These are phyloP conservation scores for Viridothelium virens DNA, from an alignment of 495 filamentous ascomycete species.

Conservation along the genomic window DNA sequence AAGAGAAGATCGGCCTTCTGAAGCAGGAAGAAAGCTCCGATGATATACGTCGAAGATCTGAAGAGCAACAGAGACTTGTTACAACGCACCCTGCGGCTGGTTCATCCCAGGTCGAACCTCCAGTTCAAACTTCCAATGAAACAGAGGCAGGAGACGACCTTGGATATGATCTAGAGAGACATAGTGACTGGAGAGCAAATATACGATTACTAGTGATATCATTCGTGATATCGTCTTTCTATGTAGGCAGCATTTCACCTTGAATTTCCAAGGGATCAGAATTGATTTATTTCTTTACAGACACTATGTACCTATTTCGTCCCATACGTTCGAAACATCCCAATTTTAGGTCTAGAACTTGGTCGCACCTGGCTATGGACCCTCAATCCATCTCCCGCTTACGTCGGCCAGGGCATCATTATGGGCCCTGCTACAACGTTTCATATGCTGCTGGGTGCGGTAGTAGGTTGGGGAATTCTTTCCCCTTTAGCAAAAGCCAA, in stretches of 20 bases:
- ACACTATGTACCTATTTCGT: slow-evolving; percentile 91
- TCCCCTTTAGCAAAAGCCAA: slow-evolving; percentile 77
- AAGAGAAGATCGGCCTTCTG: slow-evolving; percentile 29
- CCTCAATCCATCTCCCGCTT: slow-evolving; percentile 89
- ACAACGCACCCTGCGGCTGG: neutral
- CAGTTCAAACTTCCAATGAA: slow-evolving; percentile 10
- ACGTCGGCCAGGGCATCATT: slow-evolving; percentile 81
- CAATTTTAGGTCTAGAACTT: slow-evolving; percentile 68
- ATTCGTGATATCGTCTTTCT: slow-evolving; percentile 52
- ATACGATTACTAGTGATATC: slow-evolving; percentile 52
- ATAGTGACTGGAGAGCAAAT: slow-evolving; percentile 54
- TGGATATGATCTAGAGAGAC: slow-evolving; percentile 20
- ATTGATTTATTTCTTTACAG: slow-evolving; percentile 33
- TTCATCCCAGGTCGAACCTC: slow-evolving; percentile 4
- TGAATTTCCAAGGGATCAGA: neutral
- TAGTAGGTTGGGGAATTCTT: slow-evolving; percentile 85
- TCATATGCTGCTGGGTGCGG: slow-evolving; percentile 89
- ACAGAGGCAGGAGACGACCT: slow-evolving; percentile 18
- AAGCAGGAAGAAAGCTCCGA: slow-evolving; percentile 20
- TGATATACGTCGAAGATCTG: neutral
- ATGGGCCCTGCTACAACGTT: slow-evolving; percentile 87
- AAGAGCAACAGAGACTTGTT: slow-evolving; percentile 10
- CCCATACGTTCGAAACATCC: slow-evolving; percentile 73
- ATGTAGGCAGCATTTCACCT: slow-evolving; percentile 30
- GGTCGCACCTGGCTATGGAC: slow-evolving; percentile 88